A percentile compares a stretch with the other conserved stretches of the same genome.
These are phyloP conservation scores for Nannochloris sp. DNA, from an alignment of 139 green algal genomes.

Conservation along the genomic window DNA sequence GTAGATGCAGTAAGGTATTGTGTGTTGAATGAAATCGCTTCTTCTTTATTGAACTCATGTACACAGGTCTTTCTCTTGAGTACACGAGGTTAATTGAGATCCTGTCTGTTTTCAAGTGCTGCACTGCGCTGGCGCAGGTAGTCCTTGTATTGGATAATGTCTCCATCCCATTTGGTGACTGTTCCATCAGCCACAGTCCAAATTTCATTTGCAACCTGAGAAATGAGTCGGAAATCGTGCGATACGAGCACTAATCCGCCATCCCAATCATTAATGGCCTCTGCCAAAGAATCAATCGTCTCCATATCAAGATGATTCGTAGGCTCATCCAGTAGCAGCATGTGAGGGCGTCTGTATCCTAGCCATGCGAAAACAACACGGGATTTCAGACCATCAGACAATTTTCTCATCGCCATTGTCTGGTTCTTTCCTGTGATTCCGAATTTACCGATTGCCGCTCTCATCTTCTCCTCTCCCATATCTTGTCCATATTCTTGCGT, in stretches of 20 bases:
- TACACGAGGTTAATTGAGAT: slow-evolving; percentile 4
- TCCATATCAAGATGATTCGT: slow-evolving; percentile 95
- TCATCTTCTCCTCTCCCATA: slow-evolving; percentile 57
- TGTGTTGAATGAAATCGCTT: neutral
- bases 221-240: slow-evolving; percentile 87
- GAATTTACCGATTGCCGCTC: slow-evolving; percentile 53
- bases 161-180: slow-evolving; percentile 66
- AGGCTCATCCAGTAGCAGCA: slow-evolving; percentile 85
- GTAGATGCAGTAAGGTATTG: neutral
- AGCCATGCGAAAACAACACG: slow-evolving; percentile 91
- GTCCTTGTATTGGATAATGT: slow-evolving; percentile 84
- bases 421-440: slow-evolving; percentile 61
- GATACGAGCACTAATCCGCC: slow-evolving; percentile 82
- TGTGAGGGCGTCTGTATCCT: slow-evolving; percentile 68
- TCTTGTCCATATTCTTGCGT: slow-evolving; percentile 32
- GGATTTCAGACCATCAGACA: slow-evolving; percentile 85
- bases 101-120: slow-evolving; percentile 12
- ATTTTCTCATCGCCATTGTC: slow-evolving; percentile 66
- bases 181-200: slow-evolving; percentile 75
- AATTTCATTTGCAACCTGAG: slow-evolving; percentile 83
- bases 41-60: too few relatives aligned
- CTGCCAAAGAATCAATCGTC: slow-evolving; percentile 88
- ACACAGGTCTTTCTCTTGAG: too few relatives aligned
- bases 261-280: slow-evolving; percentile 85
- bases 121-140: slow-evolving; percentile 54